phyloP scores from a whole-genome alignment of 768 basidiomycete species.

The Leucogyrophana mollusca region DNA sequence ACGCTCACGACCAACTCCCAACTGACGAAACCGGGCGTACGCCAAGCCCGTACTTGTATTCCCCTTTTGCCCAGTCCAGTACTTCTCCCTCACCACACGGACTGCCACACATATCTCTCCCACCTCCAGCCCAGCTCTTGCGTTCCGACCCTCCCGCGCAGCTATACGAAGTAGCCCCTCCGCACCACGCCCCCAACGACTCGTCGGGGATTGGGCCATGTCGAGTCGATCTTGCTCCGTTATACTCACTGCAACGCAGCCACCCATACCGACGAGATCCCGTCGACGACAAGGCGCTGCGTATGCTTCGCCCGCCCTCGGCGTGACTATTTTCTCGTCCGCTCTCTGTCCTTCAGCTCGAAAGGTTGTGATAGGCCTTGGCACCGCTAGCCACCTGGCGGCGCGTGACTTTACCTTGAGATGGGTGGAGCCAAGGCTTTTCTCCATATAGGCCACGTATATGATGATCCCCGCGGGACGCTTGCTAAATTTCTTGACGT shows the following conservation, averaged over 20 bases:
- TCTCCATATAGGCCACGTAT: no score
- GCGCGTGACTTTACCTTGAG: no score
- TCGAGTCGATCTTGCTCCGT: conserved; percentile 52
- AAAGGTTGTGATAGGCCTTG: no score
- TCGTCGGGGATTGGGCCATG: conserved; percentile 20
- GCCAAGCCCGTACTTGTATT: conserved; percentile 6
- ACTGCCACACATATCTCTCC: conserved; percentile 25
- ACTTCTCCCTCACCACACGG: conserved; percentile 10
- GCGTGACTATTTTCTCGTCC: conserved; percentile 31
- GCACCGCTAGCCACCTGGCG: no score
- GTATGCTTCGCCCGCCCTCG: conserved; percentile 41
- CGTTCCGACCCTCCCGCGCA: conserved; percentile 24
- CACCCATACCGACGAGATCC: conserved; percentile 62
- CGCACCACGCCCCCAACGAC: conserved; percentile 10
- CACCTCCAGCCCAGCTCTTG: conserved; percentile 31
- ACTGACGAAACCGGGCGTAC: conserved; percentile 7
- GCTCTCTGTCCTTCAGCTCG: not conserved
- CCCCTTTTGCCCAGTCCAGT: conserved; percentile 5
- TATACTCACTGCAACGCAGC: conserved; percentile 50
- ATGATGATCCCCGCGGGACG: no score
- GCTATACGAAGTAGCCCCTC: conserved; percentile 24
- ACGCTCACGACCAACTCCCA: conserved; percentile 8
- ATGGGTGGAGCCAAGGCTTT: no score
- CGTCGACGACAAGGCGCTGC: conserved; percentile 59
- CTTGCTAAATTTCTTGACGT: no score